phyloP scores from a whole-genome alignment of 148 eudicot species.

The Heliamphora exappendiculata region DNA sequence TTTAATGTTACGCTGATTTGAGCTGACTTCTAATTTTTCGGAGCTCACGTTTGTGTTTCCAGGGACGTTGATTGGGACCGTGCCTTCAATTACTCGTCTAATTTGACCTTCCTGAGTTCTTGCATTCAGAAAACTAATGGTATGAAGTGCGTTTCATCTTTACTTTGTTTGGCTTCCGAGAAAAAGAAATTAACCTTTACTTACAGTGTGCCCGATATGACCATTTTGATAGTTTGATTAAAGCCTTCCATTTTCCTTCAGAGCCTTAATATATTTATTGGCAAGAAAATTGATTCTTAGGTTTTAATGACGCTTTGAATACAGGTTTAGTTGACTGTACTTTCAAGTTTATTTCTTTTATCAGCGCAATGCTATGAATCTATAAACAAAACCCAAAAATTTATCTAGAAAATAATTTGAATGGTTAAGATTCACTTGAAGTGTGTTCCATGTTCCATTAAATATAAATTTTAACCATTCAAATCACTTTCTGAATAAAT shows the following conservation, averaged over 20 bases:
- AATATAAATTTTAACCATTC: too few species aligned
- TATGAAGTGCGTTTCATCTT: slow-evolving; percentile 8
- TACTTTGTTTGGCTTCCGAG: background rate
- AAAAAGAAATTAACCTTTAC: background rate
- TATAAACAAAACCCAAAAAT: too few species aligned
- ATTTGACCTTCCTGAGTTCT: slow-evolving; percentile 39
- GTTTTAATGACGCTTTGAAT: too few species aligned
- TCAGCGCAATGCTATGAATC: too few species aligned
- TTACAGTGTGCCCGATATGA: background rate
- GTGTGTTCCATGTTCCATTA: too few species aligned
- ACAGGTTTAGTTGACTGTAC: too few species aligned
- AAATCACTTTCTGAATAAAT: too few species aligned
- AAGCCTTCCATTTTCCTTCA: background rate
- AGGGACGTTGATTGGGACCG: slow-evolving; percentile 51
- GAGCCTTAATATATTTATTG: too few species aligned
- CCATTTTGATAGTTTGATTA: background rate
- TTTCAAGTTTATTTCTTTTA: too few species aligned
- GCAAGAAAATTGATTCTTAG: too few species aligned
- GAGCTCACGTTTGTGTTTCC: slow-evolving; percentile 4
- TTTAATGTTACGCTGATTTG: background rate
- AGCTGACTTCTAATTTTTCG: background rate
- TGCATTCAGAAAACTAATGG: slow-evolving; percentile 43
- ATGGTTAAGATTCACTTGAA: too few species aligned
- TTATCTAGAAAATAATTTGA: too few species aligned
- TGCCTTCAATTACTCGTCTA: slow-evolving; percentile 46